Percentiles rank a stretch among this genome's conserved stretches.
phyloP scores from a whole-genome alignment of 257 asterid genomes.

The Gardenia jasminoides region DNA sequence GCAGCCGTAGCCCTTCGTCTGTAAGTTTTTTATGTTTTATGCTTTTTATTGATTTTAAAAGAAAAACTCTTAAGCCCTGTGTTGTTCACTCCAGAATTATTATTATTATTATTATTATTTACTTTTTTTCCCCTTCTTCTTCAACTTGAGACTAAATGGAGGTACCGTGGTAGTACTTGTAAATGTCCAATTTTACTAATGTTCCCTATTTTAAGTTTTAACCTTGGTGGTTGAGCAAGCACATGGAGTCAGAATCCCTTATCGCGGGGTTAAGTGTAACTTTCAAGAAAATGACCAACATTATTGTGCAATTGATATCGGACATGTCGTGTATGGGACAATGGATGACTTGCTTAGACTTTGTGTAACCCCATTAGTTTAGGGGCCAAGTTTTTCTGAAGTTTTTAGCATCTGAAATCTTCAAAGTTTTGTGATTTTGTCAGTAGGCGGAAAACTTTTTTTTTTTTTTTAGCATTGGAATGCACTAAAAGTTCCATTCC shows the following conservation, averaged over 20 bases:
- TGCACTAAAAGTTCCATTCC: no score
- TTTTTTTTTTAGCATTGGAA: no score
- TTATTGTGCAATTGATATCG: constrained; percentile 14
- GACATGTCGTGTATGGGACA: constrained; percentile 30
- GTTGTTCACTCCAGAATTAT: no score
- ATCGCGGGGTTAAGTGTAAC: neutral
- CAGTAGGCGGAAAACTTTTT: no score
- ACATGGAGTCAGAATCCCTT: neutral
- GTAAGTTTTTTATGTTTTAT: no score
- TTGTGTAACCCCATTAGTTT: neutral
- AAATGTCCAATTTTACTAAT: constrained; percentile 20
- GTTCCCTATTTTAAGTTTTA: no score
- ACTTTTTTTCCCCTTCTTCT: no score
- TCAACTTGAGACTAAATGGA: constrained; percentile 8
- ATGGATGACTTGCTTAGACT: neutral
- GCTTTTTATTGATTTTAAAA: no score
- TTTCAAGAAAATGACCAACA: constrained; percentile 16
- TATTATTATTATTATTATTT: no score
- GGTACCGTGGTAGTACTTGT: constrained; percentile 11
- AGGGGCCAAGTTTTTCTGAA: neutral
- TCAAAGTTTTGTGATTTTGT: no score
- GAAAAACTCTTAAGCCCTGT: no score
- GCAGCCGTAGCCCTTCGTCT: no score
- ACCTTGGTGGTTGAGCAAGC: neutral
- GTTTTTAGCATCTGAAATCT: neutral